Percentiles rank a stretch among this genome's conserved stretches.
Evolutionary conservation across 345 rosid genomes (phyloP).

Genomic region (Eucalyptus fibrosa): DNA sequence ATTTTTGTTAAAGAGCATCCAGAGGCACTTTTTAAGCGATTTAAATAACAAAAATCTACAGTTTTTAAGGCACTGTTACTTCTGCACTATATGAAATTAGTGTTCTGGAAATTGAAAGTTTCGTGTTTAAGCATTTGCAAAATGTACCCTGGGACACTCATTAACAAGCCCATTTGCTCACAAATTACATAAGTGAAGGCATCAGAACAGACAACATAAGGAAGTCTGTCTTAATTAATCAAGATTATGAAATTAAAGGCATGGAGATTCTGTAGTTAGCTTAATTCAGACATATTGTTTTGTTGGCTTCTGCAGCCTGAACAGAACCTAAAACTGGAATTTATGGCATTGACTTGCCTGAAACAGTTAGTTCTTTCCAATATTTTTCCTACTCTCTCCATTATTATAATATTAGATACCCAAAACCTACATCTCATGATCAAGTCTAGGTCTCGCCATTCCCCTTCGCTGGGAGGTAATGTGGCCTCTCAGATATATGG

Average conservation of each 20-base stretch:
- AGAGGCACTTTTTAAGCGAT: background rate
- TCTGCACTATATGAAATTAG: background rate
- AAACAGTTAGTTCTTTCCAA: background rate
- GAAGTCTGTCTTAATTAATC: background rate
- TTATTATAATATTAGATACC: background rate
- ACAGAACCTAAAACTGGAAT: background rate
- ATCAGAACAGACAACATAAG: background rate
- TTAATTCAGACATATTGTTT: background rate
- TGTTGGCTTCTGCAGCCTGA: background rate
- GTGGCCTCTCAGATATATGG: background rate
- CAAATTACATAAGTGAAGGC: background rate
- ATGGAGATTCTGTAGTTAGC: background rate
- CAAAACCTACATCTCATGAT: background rate
- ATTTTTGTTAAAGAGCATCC: background rate
- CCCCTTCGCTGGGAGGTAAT: background rate
- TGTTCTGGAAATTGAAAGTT: background rate
- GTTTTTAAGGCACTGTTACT: background rate
- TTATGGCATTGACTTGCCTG: background rate
- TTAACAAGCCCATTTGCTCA: background rate
- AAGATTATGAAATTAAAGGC: background rate
- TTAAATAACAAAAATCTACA: background rate
- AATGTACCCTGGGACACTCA: background rate
- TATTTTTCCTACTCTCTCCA: background rate
- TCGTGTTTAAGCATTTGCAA: background rate
- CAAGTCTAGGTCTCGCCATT: background rate